These are phyloP conservation scores for Nothophytophthora sp. DNA, from an alignment of 352 stramenopile species.

Conservation along the genomic window DNA sequence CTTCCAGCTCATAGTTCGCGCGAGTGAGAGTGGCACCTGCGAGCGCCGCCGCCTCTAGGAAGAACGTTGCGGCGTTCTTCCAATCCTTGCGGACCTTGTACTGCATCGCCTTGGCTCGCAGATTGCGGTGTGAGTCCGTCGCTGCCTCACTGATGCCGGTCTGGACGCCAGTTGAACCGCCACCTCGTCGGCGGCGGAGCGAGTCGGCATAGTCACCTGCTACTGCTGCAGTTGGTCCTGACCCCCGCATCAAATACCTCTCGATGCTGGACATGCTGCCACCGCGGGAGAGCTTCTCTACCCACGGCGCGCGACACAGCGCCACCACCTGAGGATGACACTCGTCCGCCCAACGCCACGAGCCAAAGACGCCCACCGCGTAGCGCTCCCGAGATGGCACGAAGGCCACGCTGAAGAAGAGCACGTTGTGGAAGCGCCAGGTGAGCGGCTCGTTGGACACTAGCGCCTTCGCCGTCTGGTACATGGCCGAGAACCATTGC, in stretches of 20 bases:
- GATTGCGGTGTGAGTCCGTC: constrained; percentile 43
- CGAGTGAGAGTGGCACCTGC: constrained; percentile 39
- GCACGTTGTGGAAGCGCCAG: constrained; percentile 62
- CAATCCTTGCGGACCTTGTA: constrained; percentile 75
- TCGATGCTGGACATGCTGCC: constrained; percentile 55
- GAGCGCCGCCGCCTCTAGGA: constrained; percentile 48
- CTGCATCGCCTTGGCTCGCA: constrained; percentile 65
- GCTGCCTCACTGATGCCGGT: constrained; percentile 9
- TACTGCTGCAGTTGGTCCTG: constrained; percentile 2
- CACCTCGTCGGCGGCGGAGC: constrained; percentile 13
- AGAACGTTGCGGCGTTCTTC: constrained; percentile 51
- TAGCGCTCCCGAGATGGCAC: constrained; percentile 63
- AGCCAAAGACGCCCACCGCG: constrained; percentile 64
- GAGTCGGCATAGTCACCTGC: constrained; percentile 2
- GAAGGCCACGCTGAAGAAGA: constrained; percentile 68
- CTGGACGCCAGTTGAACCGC: constrained; percentile 5
- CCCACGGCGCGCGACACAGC: constrained; percentile 53
- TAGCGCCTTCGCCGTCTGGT: constrained; percentile 68
- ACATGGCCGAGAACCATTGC: constrained; percentile 72
- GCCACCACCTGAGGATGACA: constrained; percentile 33
- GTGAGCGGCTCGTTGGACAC: constrained; percentile 61
- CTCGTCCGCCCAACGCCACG: constrained; percentile 76
- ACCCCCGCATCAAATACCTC: constrained; percentile 34
- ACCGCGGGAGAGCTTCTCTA: constrained; percentile 49
- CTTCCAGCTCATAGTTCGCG: constrained; percentile 62